A percentile compares a stretch with the other conserved stretches of the same genome.
These are phyloP conservation scores for Handroanthus guayacan DNA, from an alignment of 257 asterid species.

Conservation along the genomic window DNA sequence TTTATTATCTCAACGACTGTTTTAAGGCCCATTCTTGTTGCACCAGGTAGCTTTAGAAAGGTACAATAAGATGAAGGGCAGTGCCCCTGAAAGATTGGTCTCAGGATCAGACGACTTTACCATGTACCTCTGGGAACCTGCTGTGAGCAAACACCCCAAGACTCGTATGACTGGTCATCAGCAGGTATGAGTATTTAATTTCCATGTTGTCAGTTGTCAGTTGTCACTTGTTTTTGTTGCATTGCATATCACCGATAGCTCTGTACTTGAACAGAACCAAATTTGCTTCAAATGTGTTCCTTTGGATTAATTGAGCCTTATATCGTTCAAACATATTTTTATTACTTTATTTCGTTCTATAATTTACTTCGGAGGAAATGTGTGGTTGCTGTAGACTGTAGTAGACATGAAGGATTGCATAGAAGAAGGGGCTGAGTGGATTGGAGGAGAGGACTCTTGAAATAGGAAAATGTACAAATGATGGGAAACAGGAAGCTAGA, in stretches of 20 bases:
- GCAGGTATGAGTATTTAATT: slow-evolving; percentile 58
- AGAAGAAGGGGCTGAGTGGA: not conserved
- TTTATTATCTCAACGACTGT: slow-evolving; percentile 18
- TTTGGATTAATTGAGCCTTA: slow-evolving; percentile 5
- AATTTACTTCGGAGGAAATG: not conserved
- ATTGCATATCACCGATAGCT: slow-evolving; percentile 9
- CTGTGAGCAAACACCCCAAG: slow-evolving; percentile 76
- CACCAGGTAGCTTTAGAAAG: slow-evolving; percentile 86
- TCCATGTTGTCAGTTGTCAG: not conserved
- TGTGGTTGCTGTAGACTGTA: slow-evolving; percentile 19
- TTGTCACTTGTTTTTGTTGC: slow-evolving; percentile 3
- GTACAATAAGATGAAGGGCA: slow-evolving; percentile 78
- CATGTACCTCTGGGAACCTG: slow-evolving; percentile 95
- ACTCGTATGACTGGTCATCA: slow-evolving; percentile 98
- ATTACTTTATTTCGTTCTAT: not conserved
- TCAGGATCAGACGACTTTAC: slow-evolving; percentile 98
- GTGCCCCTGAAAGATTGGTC: slow-evolving; percentile 86
- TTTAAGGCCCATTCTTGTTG: slow-evolving; percentile 20
- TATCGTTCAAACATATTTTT: slow-evolving; percentile 14
- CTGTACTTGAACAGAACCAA: not conserved
- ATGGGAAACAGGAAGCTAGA: slow-evolving; percentile 4
- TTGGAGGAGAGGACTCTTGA: slow-evolving; percentile 9
- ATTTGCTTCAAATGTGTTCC: not conserved
- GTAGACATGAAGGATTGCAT: slow-evolving; percentile 20
- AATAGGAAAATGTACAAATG: not conserved